Percentiles rank a stretch among this genome's conserved stretches.
These are phyloP conservation scores for Blumeria graminis DNA, from an alignment of 2,329 filamentous ascomycete genomes.

Conservation along the genomic window DNA sequence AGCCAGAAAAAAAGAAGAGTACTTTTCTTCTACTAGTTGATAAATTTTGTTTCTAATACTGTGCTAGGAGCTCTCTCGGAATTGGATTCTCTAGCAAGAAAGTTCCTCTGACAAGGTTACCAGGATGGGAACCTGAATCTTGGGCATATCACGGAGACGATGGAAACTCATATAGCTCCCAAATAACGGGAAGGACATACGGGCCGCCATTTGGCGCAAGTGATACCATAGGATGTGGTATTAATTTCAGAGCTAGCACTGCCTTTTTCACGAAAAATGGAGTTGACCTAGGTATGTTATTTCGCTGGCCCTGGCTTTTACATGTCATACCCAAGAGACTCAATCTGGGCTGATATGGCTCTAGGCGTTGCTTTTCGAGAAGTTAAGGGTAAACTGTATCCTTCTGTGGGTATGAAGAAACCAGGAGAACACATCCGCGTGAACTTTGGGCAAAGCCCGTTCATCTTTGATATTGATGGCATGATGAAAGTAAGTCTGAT, in stretches of 20 bases:
- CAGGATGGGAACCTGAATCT: slow-evolving; percentile 43
- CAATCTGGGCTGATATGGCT: not conserved
- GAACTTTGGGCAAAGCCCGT: slow-evolving; percentile 51
- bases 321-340: not conserved
- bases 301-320: not conserved
- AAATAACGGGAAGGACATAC: slow-evolving; percentile 31
- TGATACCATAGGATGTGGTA: slow-evolving; percentile 38
- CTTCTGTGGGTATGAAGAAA: slow-evolving; percentile 40
- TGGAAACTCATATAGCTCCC: slow-evolving; percentile 32
- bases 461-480: slow-evolving; percentile 75
- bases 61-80: slow-evolving; percentile 29
- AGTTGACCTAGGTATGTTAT: slow-evolving; percentile 24
- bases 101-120: slow-evolving; percentile 28
- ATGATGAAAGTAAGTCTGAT: slow-evolving; percentile 43
- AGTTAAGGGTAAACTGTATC: slow-evolving; percentile 40
- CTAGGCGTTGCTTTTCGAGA: slow-evolving; percentile 47
- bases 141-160: slow-evolving; percentile 50
- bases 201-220: slow-evolving; percentile 28
- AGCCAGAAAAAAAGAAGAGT: slow-evolving; percentile 44
- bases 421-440: slow-evolving; percentile 33
- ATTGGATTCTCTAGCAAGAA: slow-evolving; percentile 35
- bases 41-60: slow-evolving; percentile 4
- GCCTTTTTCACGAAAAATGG: slow-evolving; percentile 51
- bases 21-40: slow-evolving; percentile 11
- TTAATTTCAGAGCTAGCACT: slow-evolving; percentile 38